Evolutionary conservation across 2,329 filamentous ascomycete species (phyloP), one percentile per base, ranked within the genome.

Genomic region (Claviceps paspali): DNA sequence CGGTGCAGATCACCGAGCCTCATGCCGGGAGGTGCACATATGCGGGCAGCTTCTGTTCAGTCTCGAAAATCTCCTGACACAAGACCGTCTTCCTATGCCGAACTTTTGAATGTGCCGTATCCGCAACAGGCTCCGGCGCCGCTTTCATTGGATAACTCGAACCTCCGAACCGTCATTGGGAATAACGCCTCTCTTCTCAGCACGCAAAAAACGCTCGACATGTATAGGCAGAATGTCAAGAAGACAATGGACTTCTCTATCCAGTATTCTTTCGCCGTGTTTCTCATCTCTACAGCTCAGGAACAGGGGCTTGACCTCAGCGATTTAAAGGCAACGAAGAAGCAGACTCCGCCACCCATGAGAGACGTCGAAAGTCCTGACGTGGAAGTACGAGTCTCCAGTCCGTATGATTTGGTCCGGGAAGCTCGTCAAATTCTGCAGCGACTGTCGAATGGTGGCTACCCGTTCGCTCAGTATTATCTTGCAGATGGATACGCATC

Each of bases 381-480:
- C 23, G 55, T 61, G 14, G 66, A 70, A 31, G 57, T 55, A 6
- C 50, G 61, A 4, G 61, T 64, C 17, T 61, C 66, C 11, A 72
- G 68, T 28, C 72, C 77, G 6, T 66, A 75, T 19, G 77, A 86
- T 45, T 65, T 96, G 42, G 65, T 94, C 33, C 76, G 77, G 26
- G 91, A 98, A 67, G 87, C 91, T 41, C 83, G 85, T 52, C 76
- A 79, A 42, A 95, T 96, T 49, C 64, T 98, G 31, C 84, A 92
- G 59, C 80, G 79, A 43, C 69, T 96, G 36, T 72, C 87, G 14
- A 88, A 87, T 59, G 79, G 77, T 40, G 85, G 85, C 32, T 95
- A 95, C 55, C 91, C 91, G 1, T 96, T 95, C 57, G 91, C 91
- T 3, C 91, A 98, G 57, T 98, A 98, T 62, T 96, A 96, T 56